Base-by-base conservation (phyloP, 768 basidiomycete genomes). In the Boletus rubescentipes region DNA sequence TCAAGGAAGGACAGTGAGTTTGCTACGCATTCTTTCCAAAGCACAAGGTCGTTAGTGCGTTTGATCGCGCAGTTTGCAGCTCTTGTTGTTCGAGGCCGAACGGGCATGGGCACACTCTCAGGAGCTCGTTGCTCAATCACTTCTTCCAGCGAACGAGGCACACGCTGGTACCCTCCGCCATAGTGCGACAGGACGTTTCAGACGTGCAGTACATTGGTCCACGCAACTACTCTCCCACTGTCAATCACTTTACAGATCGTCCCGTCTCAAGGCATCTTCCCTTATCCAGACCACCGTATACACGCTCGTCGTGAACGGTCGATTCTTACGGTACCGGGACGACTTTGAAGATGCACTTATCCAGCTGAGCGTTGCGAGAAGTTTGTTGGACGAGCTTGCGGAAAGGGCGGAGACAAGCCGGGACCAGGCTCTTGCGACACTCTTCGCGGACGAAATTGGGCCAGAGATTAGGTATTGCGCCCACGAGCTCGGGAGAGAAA, bases 391-490 rank as follows among this genome's bases (percentile, higher is more conserved):
- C 59, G 77, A 82, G 49, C 76, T 96, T 35, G 82, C 87, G 1
- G 72, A 71, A 10, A 65, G 75, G 4, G 89, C 90, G 0, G 67
- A 68, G n/a, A 87, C 86, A 15, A 91, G 88, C 63, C 78, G 86
- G 34, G 92, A 93, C 45, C 92, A 95, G 70, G 96, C 95, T 2
- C 79, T 98, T 9, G 89, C 92, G 5, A 81, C 83, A 9, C 78
- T 91, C 30, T 89, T 91, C 64, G 80, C 87, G 6, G 95, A 98
- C 65, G 88, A 90, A 62, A 83, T 96, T 49, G 86, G 90, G 21
- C 93, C 96, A 0, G 86, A 97, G 69, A 93, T 98, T 49, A 78
- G 96, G 41, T 88, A 94, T 71, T 93, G 89, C 61, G 94, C 95
- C 0, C 96, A 98, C 63, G 87, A 93, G 63, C 76, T 95, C 14